These are phyloP conservation scores for Butyriboletus appendiculatus DNA, from an alignment of 1,284 basidiomycete genomes.

Conservation along the genomic window DNA sequence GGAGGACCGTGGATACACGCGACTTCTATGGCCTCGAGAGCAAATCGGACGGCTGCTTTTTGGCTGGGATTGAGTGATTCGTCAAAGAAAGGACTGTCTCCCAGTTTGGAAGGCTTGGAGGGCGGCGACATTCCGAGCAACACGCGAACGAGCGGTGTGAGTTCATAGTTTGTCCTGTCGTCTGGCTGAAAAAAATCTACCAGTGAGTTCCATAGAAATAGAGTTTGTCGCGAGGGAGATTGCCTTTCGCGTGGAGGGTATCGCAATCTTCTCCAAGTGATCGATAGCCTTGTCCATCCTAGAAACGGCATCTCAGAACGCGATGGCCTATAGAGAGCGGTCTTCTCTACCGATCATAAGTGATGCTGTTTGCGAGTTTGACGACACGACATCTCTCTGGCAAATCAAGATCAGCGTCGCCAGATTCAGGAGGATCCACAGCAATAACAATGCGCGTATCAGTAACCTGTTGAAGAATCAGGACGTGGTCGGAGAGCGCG, in stretches of 20 bases:
- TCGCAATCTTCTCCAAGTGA: slow-evolving; percentile 53
- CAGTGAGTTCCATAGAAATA: slow-evolving; percentile 18
- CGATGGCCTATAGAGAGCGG: neutral
- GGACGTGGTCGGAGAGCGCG: neutral
- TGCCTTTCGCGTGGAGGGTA: slow-evolving; percentile 34
- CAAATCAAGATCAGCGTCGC: slow-evolving; percentile 68
- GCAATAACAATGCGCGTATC: slow-evolving; percentile 79
- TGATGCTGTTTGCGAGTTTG: slow-evolving; percentile 90
- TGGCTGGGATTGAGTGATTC: slow-evolving; percentile 81
- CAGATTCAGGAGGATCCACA: slow-evolving; percentile 60
- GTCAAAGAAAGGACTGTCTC: slow-evolving; percentile 72
- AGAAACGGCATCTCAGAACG: neutral
- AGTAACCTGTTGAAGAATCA: slow-evolving; percentile 53
- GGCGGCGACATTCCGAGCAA: slow-evolving; percentile 60
- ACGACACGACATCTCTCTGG: slow-evolving; percentile 83
- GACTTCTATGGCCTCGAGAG: slow-evolving; percentile 71
- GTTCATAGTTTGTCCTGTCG: slow-evolving; percentile 44
- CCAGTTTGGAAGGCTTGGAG: slow-evolving; percentile 35
- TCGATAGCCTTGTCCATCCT: slow-evolving; percentile 85
- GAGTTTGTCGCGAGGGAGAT: neutral
- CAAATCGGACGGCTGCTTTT: slow-evolving; percentile 76
- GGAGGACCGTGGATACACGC: slow-evolving; percentile 98
- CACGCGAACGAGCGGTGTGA: slow-evolving; percentile 58
- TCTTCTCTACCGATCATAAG: slow-evolving; percentile 75
- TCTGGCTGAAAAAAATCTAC: slow-evolving; percentile 28